Base-by-base conservation (phyloP, 1,284 basidiomycete genomes). In the Bondarzewia mesenterica region DNA sequence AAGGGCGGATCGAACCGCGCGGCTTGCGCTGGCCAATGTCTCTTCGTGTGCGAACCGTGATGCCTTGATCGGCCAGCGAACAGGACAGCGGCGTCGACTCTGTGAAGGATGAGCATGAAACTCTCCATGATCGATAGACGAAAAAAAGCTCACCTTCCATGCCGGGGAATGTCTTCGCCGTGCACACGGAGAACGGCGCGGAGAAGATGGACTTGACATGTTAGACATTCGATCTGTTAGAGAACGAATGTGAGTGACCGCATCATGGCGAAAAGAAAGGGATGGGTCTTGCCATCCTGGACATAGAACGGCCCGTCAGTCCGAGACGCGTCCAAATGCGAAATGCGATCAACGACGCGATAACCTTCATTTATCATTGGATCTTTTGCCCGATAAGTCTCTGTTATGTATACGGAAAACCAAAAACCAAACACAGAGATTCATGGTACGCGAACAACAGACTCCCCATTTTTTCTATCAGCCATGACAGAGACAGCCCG, bases 111-210 rank as follows among this genome's bases (percentile, higher is more conserved):
- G 43, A 47, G 44, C 44, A 35, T 45, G 42, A 7, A 41, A 38
- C 42, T 37, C 35, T 16, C 29, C 25, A 38, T 21, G 26, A 25
- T 25, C 23, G 27, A 45, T 22, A 47, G 7, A 20, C 45, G 18
- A 23, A 39, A 38, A 14, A 44, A 38, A n/a, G 40, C 80, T 38
- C 53, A 89, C 89, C 84, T 72, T 90, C 86, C 85, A 93, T 93
- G 20, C 90, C 90, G 0, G 92, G 91, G 63, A 94, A 95, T 66
- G 93, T 92, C 73, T 95, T 95, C 4, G 91, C 89, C 0, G 92
- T 92, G 63, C 91, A 95, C 23, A 94, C 89, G 54, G 91, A 89
- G 65, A 94, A 94, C 0, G 86, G 80, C 1, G 84, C 78, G 0
- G 89, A 92, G 66, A 85, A 88, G 48, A 92, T 89, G 0, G 85